Evolutionary conservation across 2,329 filamentous ascomycete genomes (phyloP), one percentile per base, ranked within the genome.

Genomic region (Microcyclosporella mali): DNA sequence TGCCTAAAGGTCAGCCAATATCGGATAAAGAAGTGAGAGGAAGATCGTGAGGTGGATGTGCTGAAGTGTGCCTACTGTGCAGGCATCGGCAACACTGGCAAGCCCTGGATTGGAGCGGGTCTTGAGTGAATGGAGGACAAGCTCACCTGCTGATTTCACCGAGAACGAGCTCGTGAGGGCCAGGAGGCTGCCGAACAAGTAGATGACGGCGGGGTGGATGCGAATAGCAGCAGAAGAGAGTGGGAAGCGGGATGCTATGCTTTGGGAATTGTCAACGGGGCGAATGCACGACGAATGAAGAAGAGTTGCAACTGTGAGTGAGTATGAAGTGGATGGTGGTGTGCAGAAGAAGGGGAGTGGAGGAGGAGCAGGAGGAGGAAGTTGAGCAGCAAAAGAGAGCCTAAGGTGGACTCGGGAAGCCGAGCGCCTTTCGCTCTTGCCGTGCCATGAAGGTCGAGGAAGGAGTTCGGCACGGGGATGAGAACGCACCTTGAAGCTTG

Each of bases 121-220:
- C 33, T 46, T 28, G 38, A 16, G 15, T 36, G 30, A 41, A 29
- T 94, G 86, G 95, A 95, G 59, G 88, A 95, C 67, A 88, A 88
- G 95, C 97, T 83, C 95, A 95, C 82, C 97, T 95, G 81, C 88
- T 95, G 84, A 95, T 95, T 74, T 88, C 94, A 85, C 89, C 88
- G 72, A 34, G 14, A 18, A 34, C 18, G 33, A 34, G 33, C 14
- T 34, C 33, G 15, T 14, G 18, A 34, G 33, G 33, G 15, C 33
- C 33, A 34, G 18, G 15, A 34, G 33, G 16, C 40, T 39, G 41
- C 45, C 38, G 46, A 47, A 17, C 21, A 44, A 48, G 33, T 32
- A 41, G 49, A 46, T 52, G 52, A 53, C 45, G 52, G 53, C 45
- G 49, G 51, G 49, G 51, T 36, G 43, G 46, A 50, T 51, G 54